Evolutionary conservation across 441 rosid genomes (phyloP), one percentile per base, ranked within the genome.

Genomic region (Isatis lusitanica): DNA sequence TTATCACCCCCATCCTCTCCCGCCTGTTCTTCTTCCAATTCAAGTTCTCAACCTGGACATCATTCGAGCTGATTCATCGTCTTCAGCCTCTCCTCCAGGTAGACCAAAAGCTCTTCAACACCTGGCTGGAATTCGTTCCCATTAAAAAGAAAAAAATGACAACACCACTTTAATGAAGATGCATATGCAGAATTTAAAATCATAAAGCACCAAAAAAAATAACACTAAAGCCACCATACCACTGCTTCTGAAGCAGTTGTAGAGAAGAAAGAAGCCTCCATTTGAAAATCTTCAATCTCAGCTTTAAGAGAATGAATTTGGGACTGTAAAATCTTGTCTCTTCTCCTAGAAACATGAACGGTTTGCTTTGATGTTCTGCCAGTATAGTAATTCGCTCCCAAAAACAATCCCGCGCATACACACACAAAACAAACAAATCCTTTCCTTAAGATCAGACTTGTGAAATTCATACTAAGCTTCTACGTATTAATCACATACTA

Each of bases 41-140:
- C 98, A 74, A 90, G 98, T 66, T 92, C 98, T 92, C 83, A 94
- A 79, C 84, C 87, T 87, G 44, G 96, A 66, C 90, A 90, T 85
- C 17, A 92, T 75, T 28, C 83, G 84, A 39, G 80, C 86, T 84
- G 79, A 94, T 55, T 89, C 97, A 66, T 90, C 92, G 48, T 85
- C 92, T 74, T 83, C 86, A 47, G 73, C 71, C 57, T 78, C 83
- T 68, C 78, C 66, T 63, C 59, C 83, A 63, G 76, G 21, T 33
- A 75, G 2, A 66, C 55, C 67, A 68, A 50, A 51, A 65, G 77
- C 47, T 72, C 76, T 70, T 70, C 74, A 70, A 62, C 62, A 50
- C 62, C 50, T 10, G 70, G 24, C 17, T 44, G 55, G 87, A 73
- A 94, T 85, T 60, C 93, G 98, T 50, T 88, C 98, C 99, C 90